A percentile compares a stretch with the other conserved stretches of the same genome.
These are phyloP conservation scores for Arachnomyces sp. DNA, from an alignment of 2,329 filamentous ascomycete species.

Conservation along the genomic window DNA sequence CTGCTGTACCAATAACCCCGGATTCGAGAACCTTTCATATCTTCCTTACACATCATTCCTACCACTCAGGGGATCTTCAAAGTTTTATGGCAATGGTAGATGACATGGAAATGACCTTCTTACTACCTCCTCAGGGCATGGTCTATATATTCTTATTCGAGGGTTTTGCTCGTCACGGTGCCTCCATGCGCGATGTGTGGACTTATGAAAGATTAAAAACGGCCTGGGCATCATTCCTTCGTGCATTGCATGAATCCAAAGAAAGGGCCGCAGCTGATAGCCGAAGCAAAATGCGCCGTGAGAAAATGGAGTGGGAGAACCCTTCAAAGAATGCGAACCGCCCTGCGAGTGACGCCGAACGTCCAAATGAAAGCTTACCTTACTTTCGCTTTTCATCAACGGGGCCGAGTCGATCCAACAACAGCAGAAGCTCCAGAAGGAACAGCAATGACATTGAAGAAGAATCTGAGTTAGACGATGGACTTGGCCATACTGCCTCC, in stretches of 20 bases:
- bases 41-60: conserved; percentile 67
- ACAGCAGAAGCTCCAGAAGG: not conserved
- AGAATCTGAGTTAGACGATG: not conserved
- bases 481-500: not conserved
- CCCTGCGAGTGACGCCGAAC: not conserved
- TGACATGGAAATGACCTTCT: conserved; percentile 66
- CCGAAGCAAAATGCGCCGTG: conserved; percentile 4
- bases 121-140: conserved; percentile 62
- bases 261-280: conserved; percentile 15
- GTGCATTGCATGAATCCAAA: conserved; percentile 30
- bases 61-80: conserved; percentile 61
- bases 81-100: conserved; percentile 63
- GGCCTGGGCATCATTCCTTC: conserved; percentile 59
- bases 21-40: conserved; percentile 73
- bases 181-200: conserved; percentile 61
- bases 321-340: not conserved
- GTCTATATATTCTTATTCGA: conserved; percentile 77
- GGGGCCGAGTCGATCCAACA: not conserved
- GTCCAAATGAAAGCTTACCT: not conserved
- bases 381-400: not conserved
- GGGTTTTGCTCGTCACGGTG: conserved; percentile 70
- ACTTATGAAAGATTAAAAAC: conserved; percentile 58
- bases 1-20: conserved; percentile 59
- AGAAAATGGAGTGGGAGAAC: not conserved
- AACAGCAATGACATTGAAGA: not conserved